Percentiles rank a stretch among this genome's conserved stretches.
Conservation (phyloP, 352 stramenopile genomes). For the Aphanomyces euteiches region DNA sequence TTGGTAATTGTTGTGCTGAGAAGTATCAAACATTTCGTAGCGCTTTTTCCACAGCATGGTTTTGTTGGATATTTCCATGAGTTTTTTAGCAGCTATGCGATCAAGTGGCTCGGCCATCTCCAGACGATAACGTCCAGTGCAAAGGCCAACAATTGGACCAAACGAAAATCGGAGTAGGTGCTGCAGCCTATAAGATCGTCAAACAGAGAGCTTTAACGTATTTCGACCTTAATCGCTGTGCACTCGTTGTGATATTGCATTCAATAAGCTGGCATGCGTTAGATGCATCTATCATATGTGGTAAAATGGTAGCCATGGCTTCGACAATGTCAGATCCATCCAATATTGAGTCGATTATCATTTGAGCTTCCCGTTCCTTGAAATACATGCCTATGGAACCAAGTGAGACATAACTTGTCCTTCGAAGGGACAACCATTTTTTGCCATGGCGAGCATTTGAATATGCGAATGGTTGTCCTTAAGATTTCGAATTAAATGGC, state of each 20-base stretch:
- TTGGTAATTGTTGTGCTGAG: slow-evolving; percentile 67
- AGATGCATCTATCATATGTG: slow-evolving; percentile 67
- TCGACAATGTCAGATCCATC: slow-evolving; percentile 64
- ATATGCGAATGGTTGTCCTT: slow-evolving; percentile 68
- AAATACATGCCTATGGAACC: slow-evolving; percentile 48
- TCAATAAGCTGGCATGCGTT: slow-evolving; percentile 64
- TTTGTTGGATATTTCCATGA: slow-evolving; percentile 75
- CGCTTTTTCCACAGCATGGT: slow-evolving; percentile 71
- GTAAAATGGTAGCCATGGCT: slow-evolving; percentile 57
- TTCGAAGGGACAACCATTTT: slow-evolving; percentile 36
- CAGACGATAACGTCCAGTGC: slow-evolving; percentile 61
- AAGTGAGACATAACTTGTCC: background rate
- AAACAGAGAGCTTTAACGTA: background rate
- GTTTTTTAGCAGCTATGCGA: slow-evolving; percentile 58
- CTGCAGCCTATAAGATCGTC: slow-evolving; percentile 51
- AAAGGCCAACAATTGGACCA: slow-evolving; percentile 57
- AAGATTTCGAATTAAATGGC: slow-evolving; percentile 76
- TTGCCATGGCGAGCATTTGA: slow-evolving; percentile 77
- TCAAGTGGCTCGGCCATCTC: slow-evolving; percentile 66
- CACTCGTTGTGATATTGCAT: slow-evolving; percentile 43
- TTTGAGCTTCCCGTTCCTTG: slow-evolving; percentile 57
- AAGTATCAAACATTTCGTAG: slow-evolving; percentile 59
- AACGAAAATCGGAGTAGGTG: slow-evolving; percentile 59
- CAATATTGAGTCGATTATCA: slow-evolving; percentile 58
- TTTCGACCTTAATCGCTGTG: slow-evolving; percentile 15